Base-by-base conservation (phyloP, 129 eudicot species). In the Tagetes erecta region DNA sequence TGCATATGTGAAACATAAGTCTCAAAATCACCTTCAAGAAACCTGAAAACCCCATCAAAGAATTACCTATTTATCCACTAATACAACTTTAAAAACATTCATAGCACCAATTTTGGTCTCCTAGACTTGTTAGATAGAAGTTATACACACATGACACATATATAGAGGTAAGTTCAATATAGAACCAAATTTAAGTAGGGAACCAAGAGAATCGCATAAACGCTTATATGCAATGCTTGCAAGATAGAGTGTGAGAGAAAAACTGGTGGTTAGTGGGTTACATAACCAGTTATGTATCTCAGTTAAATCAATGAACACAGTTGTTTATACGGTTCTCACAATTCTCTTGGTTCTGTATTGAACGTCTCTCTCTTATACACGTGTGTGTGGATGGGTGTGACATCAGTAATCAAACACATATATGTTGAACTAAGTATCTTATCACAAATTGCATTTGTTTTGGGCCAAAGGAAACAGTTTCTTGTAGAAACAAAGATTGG, bases 21-120 rank as follows among this genome's bases (percentile, higher is more conserved):
- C 72, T 87, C 92, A 50, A 92, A 92, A 80, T 84, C 87, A 42
- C 94, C 95, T 73, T 87, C 95, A 36, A 92, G 79, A 82, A 82
- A 92, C 98, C 98, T 92, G 83, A 63, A 72, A 76, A 58, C 3
- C 46, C 40, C 56, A 6, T 67, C 57, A 31, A 33, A n/a, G 8
- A 9, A 41, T 20, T 9, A 40, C 64, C 38, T 57, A 33, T 60
- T 11, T 6, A 3, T 35, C 8, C 37, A 60, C 1, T 39, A 40
- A 13, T 39, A 38, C 34, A 39, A 10, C 2, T 39, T 3, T 36
- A 36, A 62, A 50, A 3, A 9, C n/a, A 58, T 58, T 58, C 65
- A 58, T 58, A 34, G 13, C 38, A 58, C 40, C 9, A 40, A 33
- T 9, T 58, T 58, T 33, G 65, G 38, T 58, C n/a, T 5, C 33